These are phyloP conservation scores for Phytophthora meadii DNA, from an alignment of 352 stramenopile species.

Conservation along the genomic window DNA sequence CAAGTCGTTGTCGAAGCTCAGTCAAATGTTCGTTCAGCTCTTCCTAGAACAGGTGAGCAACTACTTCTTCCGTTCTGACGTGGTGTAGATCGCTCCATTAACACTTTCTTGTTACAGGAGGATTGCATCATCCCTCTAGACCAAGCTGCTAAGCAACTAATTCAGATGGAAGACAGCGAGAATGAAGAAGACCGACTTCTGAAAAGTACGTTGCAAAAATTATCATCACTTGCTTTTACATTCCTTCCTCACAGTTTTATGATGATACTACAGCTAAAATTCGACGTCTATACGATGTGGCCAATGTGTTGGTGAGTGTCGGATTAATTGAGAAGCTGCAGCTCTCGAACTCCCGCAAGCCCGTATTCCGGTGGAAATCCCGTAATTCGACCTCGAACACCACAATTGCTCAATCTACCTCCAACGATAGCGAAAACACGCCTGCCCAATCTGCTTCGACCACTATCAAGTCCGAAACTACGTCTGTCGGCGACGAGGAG, in stretches of 20 bases:
- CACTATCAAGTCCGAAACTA: conserved; percentile 13
- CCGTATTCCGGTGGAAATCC: conserved; percentile 83
- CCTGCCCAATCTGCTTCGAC: neutral
- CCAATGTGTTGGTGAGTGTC: conserved; percentile 95
- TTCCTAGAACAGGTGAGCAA: conserved; percentile 89
- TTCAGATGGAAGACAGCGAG: conserved; percentile 85
- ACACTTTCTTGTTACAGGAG: conserved; percentile 48
- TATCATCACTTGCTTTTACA: neutral
- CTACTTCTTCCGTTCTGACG: neutral
- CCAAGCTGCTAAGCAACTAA: conserved; percentile 94
- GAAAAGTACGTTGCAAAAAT: conserved; percentile 64
- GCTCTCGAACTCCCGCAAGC: conserved; percentile 82
- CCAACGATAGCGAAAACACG: conserved; percentile 9
- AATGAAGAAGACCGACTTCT: conserved; percentile 80
- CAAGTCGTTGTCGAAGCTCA: conserved; percentile 92
- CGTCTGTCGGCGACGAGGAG: conserved; percentile 20
- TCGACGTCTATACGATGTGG: conserved; percentile 97
- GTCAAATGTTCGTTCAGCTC: conserved; percentile 95
- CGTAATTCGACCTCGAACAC: conserved; percentile 20
- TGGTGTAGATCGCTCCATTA: neutral
- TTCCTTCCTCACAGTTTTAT: conserved; percentile 11
- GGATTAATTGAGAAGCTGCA: conserved; percentile 93
- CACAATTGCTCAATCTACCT: neutral
- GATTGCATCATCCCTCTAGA: conserved; percentile 93
- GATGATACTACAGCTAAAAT: conserved; percentile 87